A percentile compares a stretch with the other conserved stretches of the same genome.
Evolutionary conservation across 352 stramenopile species (phyloP).

Genomic region (Globisporangium rhizosaccharum): DNA sequence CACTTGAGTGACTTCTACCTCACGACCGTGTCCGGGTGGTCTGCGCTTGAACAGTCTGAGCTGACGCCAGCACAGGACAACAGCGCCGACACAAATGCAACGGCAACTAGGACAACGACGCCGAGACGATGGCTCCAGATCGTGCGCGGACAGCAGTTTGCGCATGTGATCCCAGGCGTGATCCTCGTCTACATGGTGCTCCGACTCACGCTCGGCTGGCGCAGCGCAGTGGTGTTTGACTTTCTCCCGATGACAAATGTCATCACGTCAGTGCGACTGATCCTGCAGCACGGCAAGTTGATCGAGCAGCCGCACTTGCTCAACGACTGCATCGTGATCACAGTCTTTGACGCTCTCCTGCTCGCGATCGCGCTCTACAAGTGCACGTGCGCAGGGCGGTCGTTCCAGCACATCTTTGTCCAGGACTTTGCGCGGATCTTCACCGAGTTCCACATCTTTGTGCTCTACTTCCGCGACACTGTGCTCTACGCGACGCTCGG

Average conservation of each 20-base stretch:
- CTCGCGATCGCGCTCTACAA: slow-evolving; percentile 19
- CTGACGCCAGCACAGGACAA: background rate
- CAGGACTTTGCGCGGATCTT: slow-evolving; percentile 32
- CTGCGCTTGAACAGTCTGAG: slow-evolving; percentile 7
- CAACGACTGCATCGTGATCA: slow-evolving; percentile 19
- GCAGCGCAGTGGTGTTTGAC: slow-evolving; percentile 27
- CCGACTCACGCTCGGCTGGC: slow-evolving; percentile 21
- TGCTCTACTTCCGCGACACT: slow-evolving; percentile 31
- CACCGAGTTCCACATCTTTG: slow-evolving; percentile 40
- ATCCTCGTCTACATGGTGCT: slow-evolving; percentile 22
- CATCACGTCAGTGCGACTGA: slow-evolving; percentile 25
- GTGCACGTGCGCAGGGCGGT: slow-evolving; percentile 17
- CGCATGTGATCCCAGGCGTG: slow-evolving; percentile 7
- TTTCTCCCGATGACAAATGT: slow-evolving; percentile 36
- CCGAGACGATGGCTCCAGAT: slow-evolving; percentile 5
- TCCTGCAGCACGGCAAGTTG: slow-evolving; percentile 11
- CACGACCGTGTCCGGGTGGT: slow-evolving; percentile 9
- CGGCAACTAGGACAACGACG: too few species aligned
- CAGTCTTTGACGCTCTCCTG: slow-evolving; percentile 18
- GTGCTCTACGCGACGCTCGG: slow-evolving; percentile 22
- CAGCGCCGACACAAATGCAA: background rate
- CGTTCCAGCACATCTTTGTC: slow-evolving; percentile 32
- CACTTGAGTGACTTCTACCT: slow-evolving; percentile 32
- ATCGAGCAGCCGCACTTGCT: slow-evolving; percentile 13
- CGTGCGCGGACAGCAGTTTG: slow-evolving; percentile 8